Evolutionary conservation across 1,284 basidiomycete species (phyloP).

Genomic region (Rhodofomes roseus): DNA sequence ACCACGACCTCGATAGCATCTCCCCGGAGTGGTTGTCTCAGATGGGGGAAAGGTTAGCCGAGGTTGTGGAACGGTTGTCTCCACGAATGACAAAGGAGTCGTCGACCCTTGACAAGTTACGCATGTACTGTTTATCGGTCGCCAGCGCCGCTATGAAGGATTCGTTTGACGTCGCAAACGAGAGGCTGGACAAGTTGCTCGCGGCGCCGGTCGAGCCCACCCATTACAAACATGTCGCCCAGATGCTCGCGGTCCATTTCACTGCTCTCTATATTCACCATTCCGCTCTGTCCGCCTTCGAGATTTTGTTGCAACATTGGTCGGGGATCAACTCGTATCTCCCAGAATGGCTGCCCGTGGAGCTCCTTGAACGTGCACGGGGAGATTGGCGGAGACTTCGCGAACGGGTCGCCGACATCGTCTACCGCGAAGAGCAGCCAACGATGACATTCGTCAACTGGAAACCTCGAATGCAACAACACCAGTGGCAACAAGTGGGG

Average conservation of each 20-base stretch:
- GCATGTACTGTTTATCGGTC: slow-evolving; percentile 15
- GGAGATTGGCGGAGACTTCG: neutral
- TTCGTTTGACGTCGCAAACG: slow-evolving; percentile 18
- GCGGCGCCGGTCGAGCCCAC: slow-evolving; percentile 3
- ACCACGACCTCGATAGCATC: neutral
- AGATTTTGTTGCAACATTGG: slow-evolving; percentile 45
- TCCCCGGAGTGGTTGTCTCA: slow-evolving; percentile 4
- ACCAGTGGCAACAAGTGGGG: slow-evolving; percentile 31
- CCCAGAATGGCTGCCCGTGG: neutral
- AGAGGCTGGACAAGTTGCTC: slow-evolving; percentile 11
- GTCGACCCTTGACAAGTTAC: slow-evolving; percentile 1
- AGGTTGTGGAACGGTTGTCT: slow-evolving; percentile 30
- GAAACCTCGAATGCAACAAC: slow-evolving; percentile 19
- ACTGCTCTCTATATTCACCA: slow-evolving; percentile 30
- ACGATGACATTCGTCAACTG: slow-evolving; percentile 30
- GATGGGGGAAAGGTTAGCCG: slow-evolving; percentile 37
- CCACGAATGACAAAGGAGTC: slow-evolving; percentile 14
- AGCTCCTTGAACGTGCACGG: neutral
- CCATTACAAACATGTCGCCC: slow-evolving; percentile 19
- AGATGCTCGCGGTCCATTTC: slow-evolving; percentile 39
- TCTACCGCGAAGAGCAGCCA: slow-evolving; percentile 35
- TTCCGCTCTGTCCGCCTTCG: slow-evolving; percentile 36
- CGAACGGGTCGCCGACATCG: slow-evolving; percentile 25
- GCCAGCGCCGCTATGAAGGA: slow-evolving; percentile 19
- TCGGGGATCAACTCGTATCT: slow-evolving; percentile 31